A percentile compares a stretch with the other conserved stretches of the same genome.
Conservation (phyloP, 495 filamentous ascomycete genomes). For the Pyrenopolyporus hunteri region DNA sequence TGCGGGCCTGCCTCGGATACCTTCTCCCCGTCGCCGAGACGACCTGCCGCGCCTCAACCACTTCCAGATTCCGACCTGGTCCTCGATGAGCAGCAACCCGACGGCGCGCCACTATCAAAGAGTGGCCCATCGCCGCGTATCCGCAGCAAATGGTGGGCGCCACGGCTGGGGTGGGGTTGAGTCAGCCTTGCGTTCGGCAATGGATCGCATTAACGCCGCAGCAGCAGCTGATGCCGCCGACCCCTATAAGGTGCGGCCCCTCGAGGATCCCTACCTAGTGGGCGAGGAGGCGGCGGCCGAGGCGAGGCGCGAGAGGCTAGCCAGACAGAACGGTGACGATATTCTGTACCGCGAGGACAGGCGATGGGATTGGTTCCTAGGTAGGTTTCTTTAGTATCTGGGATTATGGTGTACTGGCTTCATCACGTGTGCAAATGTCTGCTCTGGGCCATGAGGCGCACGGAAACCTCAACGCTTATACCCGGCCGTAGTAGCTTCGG, state of each 20-base stretch:
- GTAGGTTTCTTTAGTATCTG: conserved; percentile 37
- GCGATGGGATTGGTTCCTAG: conserved; percentile 57
- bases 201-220: conserved; percentile 30
- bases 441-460: background rate
- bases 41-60: conserved; percentile 45
- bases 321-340: conserved; percentile 53
- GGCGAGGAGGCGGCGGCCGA: conserved; percentile 57
- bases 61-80: conserved; percentile 54
- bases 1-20: conserved; percentile 49
- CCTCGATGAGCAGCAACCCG: conserved; percentile 50
- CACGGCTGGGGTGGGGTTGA: conserved; percentile 32
- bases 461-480: background rate
- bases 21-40: conserved; percentile 33
- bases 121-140: conserved; percentile 55
- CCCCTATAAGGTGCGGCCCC: conserved; percentile 44
- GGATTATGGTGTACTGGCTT: background rate
- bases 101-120: conserved; percentile 55
- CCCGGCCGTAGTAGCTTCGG: too few species aligned
- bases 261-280: conserved; percentile 60
- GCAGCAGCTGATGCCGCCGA: conserved; percentile 17
- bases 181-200: conserved; percentile 32
- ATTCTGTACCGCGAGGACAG: conserved; percentile 53
- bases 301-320: conserved; percentile 52
- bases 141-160: conserved; percentile 30
- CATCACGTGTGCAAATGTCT: background rate